Evolutionary conservation across 2,329 filamentous ascomycete genomes (phyloP), one percentile per base, ranked within the genome.

Genomic region (Colletotrichum tropicale): DNA sequence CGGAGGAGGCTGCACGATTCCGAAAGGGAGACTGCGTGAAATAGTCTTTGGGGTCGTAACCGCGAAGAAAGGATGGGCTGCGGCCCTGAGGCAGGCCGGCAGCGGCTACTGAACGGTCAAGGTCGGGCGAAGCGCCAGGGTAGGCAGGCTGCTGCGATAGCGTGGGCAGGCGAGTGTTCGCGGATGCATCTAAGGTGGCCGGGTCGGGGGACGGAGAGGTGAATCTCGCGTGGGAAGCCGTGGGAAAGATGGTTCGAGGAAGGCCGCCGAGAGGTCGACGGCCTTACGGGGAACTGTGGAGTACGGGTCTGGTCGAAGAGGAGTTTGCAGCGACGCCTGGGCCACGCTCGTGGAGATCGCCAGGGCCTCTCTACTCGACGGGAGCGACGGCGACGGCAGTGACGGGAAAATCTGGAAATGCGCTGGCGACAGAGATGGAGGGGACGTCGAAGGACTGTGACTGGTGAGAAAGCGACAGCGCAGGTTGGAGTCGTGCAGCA

Each of bases 261-360:
- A 83, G 85, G 85, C 86, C 83, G 84, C 86, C 86, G 87, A 83
- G 82, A 83, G 80, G 80, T 87, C 85, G 87, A 88, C 85, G 87
- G 87, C 86, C 84, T 85, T 86, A 85, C 79, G 78, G 76, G 75
- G 73, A 30, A 72, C 55, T 62, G 70, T 76, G 74, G 70, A 66
- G 70, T 74, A 36, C 36, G 34, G 34, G 71, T 36, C 71, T 66
- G 56, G 52, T 62, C 38, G 74, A 77, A 30, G 71, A 74, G 43
- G 69, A 74, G 58, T 58, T 76, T 74, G 74, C 58, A 74, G 58
- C 65, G 52, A 48, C 65, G 71, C 70, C 71, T 70, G 70, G 24
- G 66, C 65, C 74, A 69, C 24, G 65, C 71, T 65, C 58, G 58
- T 70, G 24, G 70, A 74, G 70, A 28, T 76, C 65, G 74, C 74